A percentile compares a stretch with the other conserved stretches of the same genome.
phyloP scores from a whole-genome alignment of 2,329 filamentous ascomycete genomes.

The Neopestalotiopsis sp. region DNA sequence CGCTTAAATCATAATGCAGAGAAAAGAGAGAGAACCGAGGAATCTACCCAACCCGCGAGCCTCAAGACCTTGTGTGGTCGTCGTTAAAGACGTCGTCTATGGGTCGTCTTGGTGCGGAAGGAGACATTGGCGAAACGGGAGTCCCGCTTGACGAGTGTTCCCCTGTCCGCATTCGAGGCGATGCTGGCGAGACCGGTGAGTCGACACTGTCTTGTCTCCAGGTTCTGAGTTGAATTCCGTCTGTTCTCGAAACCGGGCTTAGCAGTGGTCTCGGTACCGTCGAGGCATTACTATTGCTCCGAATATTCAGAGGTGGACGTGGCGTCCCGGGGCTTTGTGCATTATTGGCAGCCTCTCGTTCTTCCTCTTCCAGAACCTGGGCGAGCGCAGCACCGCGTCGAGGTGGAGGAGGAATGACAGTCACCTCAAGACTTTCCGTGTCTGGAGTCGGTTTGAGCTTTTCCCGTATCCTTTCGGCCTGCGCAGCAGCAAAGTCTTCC shows the following conservation, averaged over 20 bases:
- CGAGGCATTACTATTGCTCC: constrained; percentile 24
- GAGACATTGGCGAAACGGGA: constrained; percentile 9
- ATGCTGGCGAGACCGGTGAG: constrained; percentile 18
- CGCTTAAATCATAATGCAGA: constrained; percentile 15
- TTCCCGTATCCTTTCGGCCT: constrained; percentile 66
- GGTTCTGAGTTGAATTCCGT: constrained; percentile 20
- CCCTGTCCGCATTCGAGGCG: constrained; percentile 16
- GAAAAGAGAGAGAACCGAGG: constrained; percentile 13
- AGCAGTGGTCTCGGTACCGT: constrained; percentile 22
- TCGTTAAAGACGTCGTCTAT: constrained; percentile 31
- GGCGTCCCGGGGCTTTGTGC: constrained; percentile 16
- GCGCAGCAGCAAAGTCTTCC: constrained; percentile 65
- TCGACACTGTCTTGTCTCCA: constrained; percentile 23
- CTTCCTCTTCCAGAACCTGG: constrained; percentile 63
- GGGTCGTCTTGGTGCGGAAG: constrained; percentile 28
- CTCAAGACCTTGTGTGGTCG: constrained; percentile 1
- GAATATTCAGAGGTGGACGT: constrained; percentile 22
- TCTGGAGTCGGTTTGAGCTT: constrained; percentile 59
- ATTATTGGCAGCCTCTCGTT: background rate
- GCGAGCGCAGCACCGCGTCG: constrained; percentile 62
- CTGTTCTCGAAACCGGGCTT: constrained; percentile 27
- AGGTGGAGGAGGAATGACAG: constrained; percentile 66
- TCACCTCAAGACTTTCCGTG: constrained; percentile 62
- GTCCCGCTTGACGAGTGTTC: background rate
- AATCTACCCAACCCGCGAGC: constrained; percentile 8